Conservation (phyloP, 2,329 filamentous ascomycete species). For the Beauveria pseudobassiana region DNA sequence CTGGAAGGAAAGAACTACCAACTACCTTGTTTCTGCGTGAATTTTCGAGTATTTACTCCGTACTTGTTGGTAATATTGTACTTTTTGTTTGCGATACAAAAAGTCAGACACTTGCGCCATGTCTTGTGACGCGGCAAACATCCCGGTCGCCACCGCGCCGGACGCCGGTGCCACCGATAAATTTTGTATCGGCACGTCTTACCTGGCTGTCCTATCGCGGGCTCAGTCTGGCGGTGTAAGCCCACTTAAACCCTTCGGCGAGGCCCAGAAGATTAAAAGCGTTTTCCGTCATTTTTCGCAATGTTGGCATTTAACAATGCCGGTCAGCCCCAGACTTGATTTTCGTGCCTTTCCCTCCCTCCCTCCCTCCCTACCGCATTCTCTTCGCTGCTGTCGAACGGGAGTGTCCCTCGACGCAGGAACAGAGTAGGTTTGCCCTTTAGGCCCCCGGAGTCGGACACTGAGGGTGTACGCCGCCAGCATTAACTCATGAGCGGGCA, state of each 20-base stretch:
- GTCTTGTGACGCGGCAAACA: no score
- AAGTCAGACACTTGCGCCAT: no score
- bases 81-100: no score
- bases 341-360: neutral
- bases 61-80: no score
- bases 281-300: neutral
- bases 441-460: neutral
- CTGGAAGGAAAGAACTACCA: no score
- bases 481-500: neutral
- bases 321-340: neutral
- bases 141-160: no score
- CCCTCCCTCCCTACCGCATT: neutral
- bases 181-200: no score
- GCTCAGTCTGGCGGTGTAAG: neutral
- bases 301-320: neutral
- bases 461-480: neutral
- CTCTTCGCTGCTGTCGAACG: neutral
- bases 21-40: no score
- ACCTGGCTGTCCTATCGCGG: neutral
- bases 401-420: neutral
- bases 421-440: neutral
- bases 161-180: no score
- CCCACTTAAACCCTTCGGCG: slow-evolving; percentile 1
- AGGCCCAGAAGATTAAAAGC: neutral
- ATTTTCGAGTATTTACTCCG: no score